A percentile compares a stretch with the other conserved stretches of the same genome.
These are phyloP conservation scores for Apophysomyces variabilis DNA, from an alignment of 371 early-diverging fungal species.

Conservation along the genomic window DNA sequence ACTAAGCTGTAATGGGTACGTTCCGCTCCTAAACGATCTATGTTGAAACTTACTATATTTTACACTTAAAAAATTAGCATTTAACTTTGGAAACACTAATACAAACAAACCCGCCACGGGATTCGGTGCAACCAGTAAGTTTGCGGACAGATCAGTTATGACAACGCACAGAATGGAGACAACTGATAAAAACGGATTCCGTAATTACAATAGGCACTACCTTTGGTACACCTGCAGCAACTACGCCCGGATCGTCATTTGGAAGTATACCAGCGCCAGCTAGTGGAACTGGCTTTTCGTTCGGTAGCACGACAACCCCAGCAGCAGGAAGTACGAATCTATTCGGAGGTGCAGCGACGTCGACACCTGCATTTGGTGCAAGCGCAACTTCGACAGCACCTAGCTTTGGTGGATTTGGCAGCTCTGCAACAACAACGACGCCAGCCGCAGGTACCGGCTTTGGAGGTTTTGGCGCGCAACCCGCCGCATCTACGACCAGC, in stretches of 20 bases:
- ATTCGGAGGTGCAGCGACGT: conserved; percentile 19
- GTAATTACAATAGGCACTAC: conserved; percentile 15
- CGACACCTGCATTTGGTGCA: conserved; percentile 9
- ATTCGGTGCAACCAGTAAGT: conserved; percentile 17
- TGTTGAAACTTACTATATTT: neutral
- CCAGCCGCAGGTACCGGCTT: conserved; percentile 10
- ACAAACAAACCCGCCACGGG: conserved; percentile 34
- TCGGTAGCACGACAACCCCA: conserved; percentile 13
- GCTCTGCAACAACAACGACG: neutral
- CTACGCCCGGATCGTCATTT: conserved; percentile 11
- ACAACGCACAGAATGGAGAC: neutral
- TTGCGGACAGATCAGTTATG: neutral
- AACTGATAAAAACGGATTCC: neutral
- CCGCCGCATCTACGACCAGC: conserved; percentile 11
- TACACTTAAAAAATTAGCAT: conserved; percentile 21
- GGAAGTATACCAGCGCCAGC: conserved; percentile 13
- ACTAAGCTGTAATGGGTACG: neutral
- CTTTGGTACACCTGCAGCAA: conserved; percentile 18
- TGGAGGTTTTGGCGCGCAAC: neutral
- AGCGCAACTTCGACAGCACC: conserved; percentile 1
- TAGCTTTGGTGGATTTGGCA: conserved; percentile 5
- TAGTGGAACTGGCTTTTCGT: conserved; percentile 10
- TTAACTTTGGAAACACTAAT: conserved; percentile 35
- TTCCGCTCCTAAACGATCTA: neutral
- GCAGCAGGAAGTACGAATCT: conserved; percentile 31